Base-by-base conservation (phyloP, 2,329 filamentous ascomycete genomes). In the Cryphonectria nitschkei region DNA sequence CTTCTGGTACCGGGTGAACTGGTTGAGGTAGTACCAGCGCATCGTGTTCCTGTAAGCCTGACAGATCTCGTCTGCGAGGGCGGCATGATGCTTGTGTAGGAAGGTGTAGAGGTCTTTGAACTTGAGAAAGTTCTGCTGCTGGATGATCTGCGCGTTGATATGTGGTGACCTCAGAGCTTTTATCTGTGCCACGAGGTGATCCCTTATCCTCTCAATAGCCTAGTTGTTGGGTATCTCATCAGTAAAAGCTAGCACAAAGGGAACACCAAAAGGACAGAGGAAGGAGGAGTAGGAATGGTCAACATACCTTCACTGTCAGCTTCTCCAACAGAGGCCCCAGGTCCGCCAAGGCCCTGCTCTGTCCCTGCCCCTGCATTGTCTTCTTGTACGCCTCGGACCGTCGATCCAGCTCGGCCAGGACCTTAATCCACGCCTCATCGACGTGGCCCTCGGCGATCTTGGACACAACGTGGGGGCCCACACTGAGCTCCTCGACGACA, bases 1-100 rank as follows among this genome's bases (percentile, higher is more conserved):
- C 75, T 91, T 90, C 74, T 92, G 90, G 80, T 99, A 99, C 46
- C 95, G 90, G 3, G 89, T 90, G 78, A 99, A 99, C 79, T 98
- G 93, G 74, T 92, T 96, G 68, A 92, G 83, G 79, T 98, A 98
- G 78, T 99, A 99, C 96, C 96, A 99, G 68, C 94, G 90, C 94
- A 99, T 99, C 0, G 97, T 99, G 79, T 98, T 97, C 83, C 97
- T 91, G 77, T 99, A 99, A 3, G 97, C 96, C 79, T 94, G 92
- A 11, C 90, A 90, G 74, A 99, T 97, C 80, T 99, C 93, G 68
- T 95, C 91, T 11, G 93, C 94, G 7, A 99, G 88, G n/a, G 89
- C 86, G 0, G 92, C 84, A 76, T 98, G 94, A 74, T 95, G 92
- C 75, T 89, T 90, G 72, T 93, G 90, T 43, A 99, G 85, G 78